phyloP scores from a whole-genome alignment of 2,329 filamentous ascomycete species.

The Epichloe sp. region DNA sequence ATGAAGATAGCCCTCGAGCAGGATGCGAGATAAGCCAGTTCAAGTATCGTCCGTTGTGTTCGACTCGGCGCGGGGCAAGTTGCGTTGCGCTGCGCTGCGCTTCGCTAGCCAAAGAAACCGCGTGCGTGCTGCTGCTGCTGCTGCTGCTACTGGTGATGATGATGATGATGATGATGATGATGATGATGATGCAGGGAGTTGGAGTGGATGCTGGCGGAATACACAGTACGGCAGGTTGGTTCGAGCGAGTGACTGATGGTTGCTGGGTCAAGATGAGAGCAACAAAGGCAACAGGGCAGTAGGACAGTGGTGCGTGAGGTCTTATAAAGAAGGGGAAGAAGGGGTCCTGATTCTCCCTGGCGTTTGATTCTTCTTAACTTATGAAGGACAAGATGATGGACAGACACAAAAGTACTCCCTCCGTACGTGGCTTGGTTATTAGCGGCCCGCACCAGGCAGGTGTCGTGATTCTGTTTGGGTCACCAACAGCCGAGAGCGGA shows the following conservation, averaged over 20 bases:
- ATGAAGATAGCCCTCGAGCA: neutral
- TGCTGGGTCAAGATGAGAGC: neutral
- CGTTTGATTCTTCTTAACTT: conserved; percentile 3
- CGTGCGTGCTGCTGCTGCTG: neutral
- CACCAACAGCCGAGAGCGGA: conserved; percentile 9
- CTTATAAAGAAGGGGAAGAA: conserved; percentile 1
- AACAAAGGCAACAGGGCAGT: neutral
- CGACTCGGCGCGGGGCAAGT: neutral
- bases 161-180: neutral
- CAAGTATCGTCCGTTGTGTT: neutral
- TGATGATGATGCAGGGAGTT: neutral
- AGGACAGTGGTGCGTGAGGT: neutral
- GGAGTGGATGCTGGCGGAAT: conserved; percentile 1
- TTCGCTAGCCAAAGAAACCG: neutral
- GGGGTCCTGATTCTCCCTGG: neutral
- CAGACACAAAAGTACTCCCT: neutral
- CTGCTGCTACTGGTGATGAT: no score
- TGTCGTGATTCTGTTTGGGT: conserved; percentile 6
- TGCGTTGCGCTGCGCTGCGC: neutral
- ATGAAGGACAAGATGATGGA: neutral
- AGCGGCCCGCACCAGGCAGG: neutral
- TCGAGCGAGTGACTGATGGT: neutral
- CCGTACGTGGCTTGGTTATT: conserved; percentile 1
- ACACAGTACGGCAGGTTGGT: neutral
- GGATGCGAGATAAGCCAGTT: conserved; percentile 1